Base-by-base conservation (phyloP, 2,329 filamentous ascomycete genomes). In the Xylariales sp. region DNA sequence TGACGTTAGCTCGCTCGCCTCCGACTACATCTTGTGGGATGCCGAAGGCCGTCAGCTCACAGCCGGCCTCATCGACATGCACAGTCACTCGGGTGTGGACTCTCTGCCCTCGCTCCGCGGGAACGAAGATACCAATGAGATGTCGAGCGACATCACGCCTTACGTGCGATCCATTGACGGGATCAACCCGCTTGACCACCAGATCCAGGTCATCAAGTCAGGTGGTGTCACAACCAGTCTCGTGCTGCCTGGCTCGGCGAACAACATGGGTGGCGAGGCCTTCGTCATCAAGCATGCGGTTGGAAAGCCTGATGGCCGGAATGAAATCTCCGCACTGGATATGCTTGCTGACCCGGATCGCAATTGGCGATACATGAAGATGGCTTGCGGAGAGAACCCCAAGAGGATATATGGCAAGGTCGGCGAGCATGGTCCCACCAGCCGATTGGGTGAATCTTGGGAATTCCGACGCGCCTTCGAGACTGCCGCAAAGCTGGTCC, bases 361-460 rank as follows among this genome's bases (percentile, higher is more conserved):
- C 16, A 75, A 66, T 42, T 83, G 80, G 75, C 70, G 83, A 15
- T 86, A 83, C 56, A 83, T 87, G 70, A 86, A 87, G 63, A 86
- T 86, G 81, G 83, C 83, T 0, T 86, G 81, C 46, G 82, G 82
- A 24, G 82, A 86, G 59, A 86, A 86, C 49, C 65, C 81, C 2
- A 84, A 84, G 61, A 62, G 69, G 1, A 62, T 78, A 1, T 82
- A 84, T 42, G 79, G 79, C 8, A 66, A 64, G 31, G 51, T 62
- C 5, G 77, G 76, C 17, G 66, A 70, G 36, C 63, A 64, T 31
- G 73, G 75, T 0, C 79, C 78, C 1, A 68, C 68, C 38, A 83
- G 76, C 43, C 67, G 83, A 2, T 63, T 86, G 51, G 83, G 83
- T 7, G 81, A 86, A 59, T 81, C 80, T 33, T 86, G 78, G 70